Evolutionary conservation across 805 yeast species (phyloP).

Genomic region (Sugiyamaella smithiae): DNA sequence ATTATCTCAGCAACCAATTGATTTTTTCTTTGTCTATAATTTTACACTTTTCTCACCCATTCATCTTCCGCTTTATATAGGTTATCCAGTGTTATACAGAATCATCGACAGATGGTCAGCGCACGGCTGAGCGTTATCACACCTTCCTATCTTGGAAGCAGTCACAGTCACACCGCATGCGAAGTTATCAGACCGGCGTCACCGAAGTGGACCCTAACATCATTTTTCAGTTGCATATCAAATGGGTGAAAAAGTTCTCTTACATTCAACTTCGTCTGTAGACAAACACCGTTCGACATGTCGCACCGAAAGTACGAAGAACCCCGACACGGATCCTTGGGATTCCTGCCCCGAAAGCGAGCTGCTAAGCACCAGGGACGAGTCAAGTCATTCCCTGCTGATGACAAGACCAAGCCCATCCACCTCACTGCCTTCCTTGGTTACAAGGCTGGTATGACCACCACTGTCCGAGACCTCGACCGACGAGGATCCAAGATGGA

Average conservation of each 20-base stretch:
- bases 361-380: conserved; percentile 97
- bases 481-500: conserved; percentile 99
- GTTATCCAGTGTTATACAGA: too few species aligned
- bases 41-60: too few species aligned
- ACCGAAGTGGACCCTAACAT: not conserved
- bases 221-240: not conserved
- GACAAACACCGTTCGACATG: conserved; percentile 47
- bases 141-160: conserved; percentile 4
- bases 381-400: conserved; percentile 99
- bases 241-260: not conserved
- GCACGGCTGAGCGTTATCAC: not conserved
- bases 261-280: conserved; percentile 8
- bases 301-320: conserved; percentile 99
- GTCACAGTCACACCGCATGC: not conserved
- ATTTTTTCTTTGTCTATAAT: too few species aligned
- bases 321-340: conserved; percentile 99
- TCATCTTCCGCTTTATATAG: too few species aligned
- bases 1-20: too few species aligned
- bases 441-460: conserved; percentile 99
- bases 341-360: conserved; percentile 99
- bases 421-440: conserved; percentile 99
- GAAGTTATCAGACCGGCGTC: not conserved
- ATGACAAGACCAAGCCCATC: conserved; percentile 95
- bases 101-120: not conserved
- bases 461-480: conserved; percentile 99